These are phyloP conservation scores for Phyllosticta citribraziliensis DNA, from an alignment of 2,329 filamentous ascomycete genomes.

Conservation along the genomic window DNA sequence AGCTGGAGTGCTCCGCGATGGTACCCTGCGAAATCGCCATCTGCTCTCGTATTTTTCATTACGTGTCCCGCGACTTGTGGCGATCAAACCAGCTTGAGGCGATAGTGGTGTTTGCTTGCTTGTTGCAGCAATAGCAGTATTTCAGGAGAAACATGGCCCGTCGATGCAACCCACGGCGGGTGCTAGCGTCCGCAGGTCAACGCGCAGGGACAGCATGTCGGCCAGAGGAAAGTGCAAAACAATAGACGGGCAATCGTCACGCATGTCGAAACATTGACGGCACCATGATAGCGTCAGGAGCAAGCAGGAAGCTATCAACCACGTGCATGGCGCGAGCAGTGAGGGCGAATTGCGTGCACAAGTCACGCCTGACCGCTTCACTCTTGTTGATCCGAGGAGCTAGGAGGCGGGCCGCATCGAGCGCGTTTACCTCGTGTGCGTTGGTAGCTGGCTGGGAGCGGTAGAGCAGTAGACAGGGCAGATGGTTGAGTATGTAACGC, in stretches of 20 bases:
- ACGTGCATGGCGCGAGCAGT: neutral
- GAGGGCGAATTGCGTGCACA: neutral
- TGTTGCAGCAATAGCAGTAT: neutral
- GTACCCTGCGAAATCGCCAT: no score
- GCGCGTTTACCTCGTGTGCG: neutral
- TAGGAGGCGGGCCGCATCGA: neutral
- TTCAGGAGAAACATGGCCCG: neutral
- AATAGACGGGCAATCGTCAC: neutral
- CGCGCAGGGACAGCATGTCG: neutral
- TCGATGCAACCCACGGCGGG: neutral
- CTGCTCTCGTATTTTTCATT: no score
- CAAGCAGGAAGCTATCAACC: neutral
- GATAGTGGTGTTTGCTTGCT: neutral
- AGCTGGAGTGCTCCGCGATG: no score
- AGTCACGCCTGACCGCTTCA: neutral
- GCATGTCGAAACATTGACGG: neutral
- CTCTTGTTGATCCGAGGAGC: neutral
- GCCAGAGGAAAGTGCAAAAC: neutral
- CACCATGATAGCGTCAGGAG: neutral
- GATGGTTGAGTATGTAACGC: neutral
- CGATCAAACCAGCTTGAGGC: no score
- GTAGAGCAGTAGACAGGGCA: neutral
- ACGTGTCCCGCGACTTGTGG: no score
- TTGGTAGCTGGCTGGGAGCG: neutral
- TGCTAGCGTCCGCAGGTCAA: neutral